Percentiles rank a stretch among this genome's conserved stretches.
Evolutionary conservation across 169 alveolate genomes (phyloP).

Genomic region (Plasmodium blacklocki): DNA sequence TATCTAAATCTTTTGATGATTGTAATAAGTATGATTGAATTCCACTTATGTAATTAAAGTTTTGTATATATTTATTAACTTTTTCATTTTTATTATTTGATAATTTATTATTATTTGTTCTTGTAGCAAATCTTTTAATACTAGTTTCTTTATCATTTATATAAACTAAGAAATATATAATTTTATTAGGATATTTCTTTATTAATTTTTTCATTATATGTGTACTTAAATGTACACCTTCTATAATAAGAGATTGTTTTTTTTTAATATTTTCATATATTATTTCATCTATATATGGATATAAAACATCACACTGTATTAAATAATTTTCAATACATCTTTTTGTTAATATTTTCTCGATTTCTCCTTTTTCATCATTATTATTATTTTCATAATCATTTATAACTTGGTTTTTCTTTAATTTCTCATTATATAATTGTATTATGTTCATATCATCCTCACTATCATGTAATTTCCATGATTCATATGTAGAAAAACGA

Average conservation of each 20-base stretch:
- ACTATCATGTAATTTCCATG: constrained; percentile 33
- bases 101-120: constrained; percentile 13
- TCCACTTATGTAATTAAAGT: constrained; percentile 64
- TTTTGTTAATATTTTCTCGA: constrained; percentile 1
- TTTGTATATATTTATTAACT: constrained; percentile 72
- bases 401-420: background rate
- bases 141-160: constrained; percentile 66
- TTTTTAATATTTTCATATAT: constrained; percentile 43
- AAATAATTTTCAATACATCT: constrained; percentile 58
- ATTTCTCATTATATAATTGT: background rate
- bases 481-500: constrained; percentile 65
- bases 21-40: constrained; percentile 52
- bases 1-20: constrained; percentile 21
- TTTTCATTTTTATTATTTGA: background rate
- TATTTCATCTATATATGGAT: constrained; percentile 47
- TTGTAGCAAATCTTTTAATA: constrained; percentile 57
- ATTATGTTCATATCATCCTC: background rate
- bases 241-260: constrained; percentile 56
- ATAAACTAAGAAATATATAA: constrained; percentile 64
- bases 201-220: constrained; percentile 26
- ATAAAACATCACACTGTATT: constrained; percentile 47
- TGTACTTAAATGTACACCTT: constrained; percentile 68
- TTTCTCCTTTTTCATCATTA: background rate
- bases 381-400: background rate
- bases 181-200: constrained; percentile 59